Evolutionary conservation across 1,284 basidiomycete genomes (phyloP), one percentile per base, ranked within the genome.

Genomic region (Apiotrichum laibachii): DNA sequence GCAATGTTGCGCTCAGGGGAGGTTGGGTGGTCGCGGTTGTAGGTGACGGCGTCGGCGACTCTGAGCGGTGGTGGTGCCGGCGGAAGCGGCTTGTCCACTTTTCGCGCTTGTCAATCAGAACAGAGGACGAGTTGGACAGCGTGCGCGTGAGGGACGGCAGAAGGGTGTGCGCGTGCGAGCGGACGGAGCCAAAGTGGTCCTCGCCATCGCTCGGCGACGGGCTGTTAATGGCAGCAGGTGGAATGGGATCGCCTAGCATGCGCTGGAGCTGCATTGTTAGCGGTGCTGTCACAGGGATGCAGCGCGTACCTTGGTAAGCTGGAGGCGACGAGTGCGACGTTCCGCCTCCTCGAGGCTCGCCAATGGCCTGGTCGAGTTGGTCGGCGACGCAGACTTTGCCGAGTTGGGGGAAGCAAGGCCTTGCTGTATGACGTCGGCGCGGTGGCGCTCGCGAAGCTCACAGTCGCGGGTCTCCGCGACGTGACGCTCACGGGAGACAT

Each of bases 221-320:
- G n/a, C 11, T 22, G 19, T 22, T 15, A 22, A 51, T 35, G 22
- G 63, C 50, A 11, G 57, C 60, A 0, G 65, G 66, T 15, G 67
- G 60, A 48, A 71, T 60, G 0, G 60, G 64, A 5, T 56, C 49
- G 16, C 70, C 70, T 18, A 72, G 57, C 0, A 72, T 44, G 19
- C 68, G 63, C 55, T 72, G 68, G 3, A 72, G 63, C 61, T 55
- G 43, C 13, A 4, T 44, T 50, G 50, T 50, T 8, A 54, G 52
- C 16, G 10, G 26, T 15, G 26, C 26, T 31, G 26, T 13, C 5
- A n/a, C 11, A 15, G n/a, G 18, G 12, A 12, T 1, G 22, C 16
- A 3, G 12, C 1, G 42, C 63, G 26, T 48, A 70, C 69, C 52
- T 72, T 72, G 16, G 68, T 62, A 1, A 72, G 56, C 50, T 70